Evolutionary conservation across 176 grass and related monocot species (phyloP).

Genomic region (Triticum urartu): DNA sequence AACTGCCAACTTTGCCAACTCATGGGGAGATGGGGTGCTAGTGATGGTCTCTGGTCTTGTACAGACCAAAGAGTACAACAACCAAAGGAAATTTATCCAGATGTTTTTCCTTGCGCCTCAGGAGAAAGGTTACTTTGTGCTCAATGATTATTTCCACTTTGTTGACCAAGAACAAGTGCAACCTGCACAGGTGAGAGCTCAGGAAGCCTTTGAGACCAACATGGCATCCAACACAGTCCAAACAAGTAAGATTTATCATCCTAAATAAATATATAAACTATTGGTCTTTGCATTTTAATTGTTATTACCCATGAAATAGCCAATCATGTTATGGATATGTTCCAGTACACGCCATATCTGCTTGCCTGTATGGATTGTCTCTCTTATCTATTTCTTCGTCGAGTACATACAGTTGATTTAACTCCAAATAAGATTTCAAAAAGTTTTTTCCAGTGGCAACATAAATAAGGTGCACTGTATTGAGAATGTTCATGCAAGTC

Average conservation of each 20-base stretch:
- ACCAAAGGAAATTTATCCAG: constrained; percentile 84
- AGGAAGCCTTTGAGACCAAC: constrained; percentile 60
- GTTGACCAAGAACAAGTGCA: constrained; percentile 89
- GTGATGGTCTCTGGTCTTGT: constrained; percentile 88
- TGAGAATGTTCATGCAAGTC: background rate
- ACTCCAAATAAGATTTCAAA: background rate
- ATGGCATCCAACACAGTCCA: constrained; percentile 34
- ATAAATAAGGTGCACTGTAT: background rate
- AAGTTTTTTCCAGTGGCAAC: background rate
- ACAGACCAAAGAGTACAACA: constrained; percentile 66
- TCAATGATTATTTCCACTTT: constrained; percentile 93
- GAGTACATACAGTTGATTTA: background rate
- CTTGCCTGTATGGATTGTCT: background rate
- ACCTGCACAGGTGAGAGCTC: constrained; percentile 30
- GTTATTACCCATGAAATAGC: background rate
- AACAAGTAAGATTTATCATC: background rate
- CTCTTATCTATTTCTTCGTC: background rate
- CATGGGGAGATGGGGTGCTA: constrained; percentile 83
- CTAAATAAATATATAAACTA: background rate
- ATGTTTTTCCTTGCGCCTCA: constrained; percentile 95
- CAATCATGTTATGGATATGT: background rate
- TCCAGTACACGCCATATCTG: background rate
- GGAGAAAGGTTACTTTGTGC: constrained; percentile 97
- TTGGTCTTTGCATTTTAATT: background rate
- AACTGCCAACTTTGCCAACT: constrained; percentile 72